Evolutionary conservation across 306 rosid species (phyloP), one percentile per base, ranked within the genome.

Genomic region (Parietaria judaica): DNA sequence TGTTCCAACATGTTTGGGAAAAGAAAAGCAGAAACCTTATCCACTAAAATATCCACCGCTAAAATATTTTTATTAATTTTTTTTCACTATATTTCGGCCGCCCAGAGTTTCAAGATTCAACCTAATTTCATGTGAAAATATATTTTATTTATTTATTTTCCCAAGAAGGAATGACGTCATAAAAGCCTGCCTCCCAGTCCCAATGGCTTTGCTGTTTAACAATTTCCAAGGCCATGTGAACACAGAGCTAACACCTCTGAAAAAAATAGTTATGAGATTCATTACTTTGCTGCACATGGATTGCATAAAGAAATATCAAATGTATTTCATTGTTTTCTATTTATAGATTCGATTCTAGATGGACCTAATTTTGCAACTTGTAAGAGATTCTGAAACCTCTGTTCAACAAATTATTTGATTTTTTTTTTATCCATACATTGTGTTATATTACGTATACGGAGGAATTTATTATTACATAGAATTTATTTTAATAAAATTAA

Each of bases 1-100:
- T 15, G 68, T 39, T 52, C 60, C 68, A 38, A 64, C 68, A 23
- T 64, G 60, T 64, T 52, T 53, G 68, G 51, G 46, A 17, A 52
- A 48, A 39, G 44, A 39, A 39, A 39, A 39, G 44, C 44, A 3
- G 44, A 39, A 39, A 39, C 44, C 4, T 3, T 39, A 39, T 39
- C 44, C 44, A 3, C 44, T 39, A 7, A 49, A 49, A 36, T 48
- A 51, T 51, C 48, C 35, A 63, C 66, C 43, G 15, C 43, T 48
- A 3, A 50, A 11, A 64, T 16, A 37, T 9, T 36, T 5, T 8
- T 36, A n/a, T 6, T 10, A 64, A 51, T 9, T 49, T 6, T 6
- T 39, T 39, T 3, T 39, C 7, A 39, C 44, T 3, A 39, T 4
- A 61, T 61, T n/a, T 37, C 51, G 58, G 50, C 68, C 51, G 68